Conservation (phyloP, 176 grass and related monocot species). For the Lolium rigidum region DNA sequence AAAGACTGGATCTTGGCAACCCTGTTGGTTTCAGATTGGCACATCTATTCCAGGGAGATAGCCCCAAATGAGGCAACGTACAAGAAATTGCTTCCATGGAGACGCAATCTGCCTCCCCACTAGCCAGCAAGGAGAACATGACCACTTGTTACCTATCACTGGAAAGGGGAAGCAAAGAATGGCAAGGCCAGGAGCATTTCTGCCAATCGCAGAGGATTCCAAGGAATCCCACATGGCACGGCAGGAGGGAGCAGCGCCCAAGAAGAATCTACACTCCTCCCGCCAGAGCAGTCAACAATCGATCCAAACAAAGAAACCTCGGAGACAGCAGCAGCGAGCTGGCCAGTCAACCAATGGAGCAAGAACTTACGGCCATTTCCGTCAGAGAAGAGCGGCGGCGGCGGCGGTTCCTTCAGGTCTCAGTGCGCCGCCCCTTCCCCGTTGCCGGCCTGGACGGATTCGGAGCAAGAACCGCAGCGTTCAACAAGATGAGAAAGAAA, state of each 20-base stretch:
- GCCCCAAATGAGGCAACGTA: background rate
- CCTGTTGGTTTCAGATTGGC: background rate
- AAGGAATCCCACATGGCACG: conserved; percentile 43
- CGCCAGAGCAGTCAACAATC: background rate
- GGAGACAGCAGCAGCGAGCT: background rate
- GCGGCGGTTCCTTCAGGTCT: conserved; percentile 34
- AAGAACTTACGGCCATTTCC: conserved; percentile 67
- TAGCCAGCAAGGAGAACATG: background rate
- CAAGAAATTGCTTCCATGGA: conserved; percentile 24
- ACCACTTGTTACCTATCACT: conserved; percentile 10
- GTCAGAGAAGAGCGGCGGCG: conserved; percentile 17
- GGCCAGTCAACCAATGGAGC: background rate
- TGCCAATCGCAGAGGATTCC: conserved; percentile 24
- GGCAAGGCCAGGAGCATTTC: background rate
- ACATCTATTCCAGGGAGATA: conserved; percentile 14
- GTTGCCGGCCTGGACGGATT: conserved; percentile 38
- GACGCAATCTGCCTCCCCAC: conserved; percentile 11
- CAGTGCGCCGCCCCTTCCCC: conserved; percentile 29
- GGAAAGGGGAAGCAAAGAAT: conserved; percentile 34
- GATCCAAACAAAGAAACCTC: conserved; percentile 23
- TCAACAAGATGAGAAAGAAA: conserved; percentile 19
- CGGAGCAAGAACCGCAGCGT: conserved; percentile 30
- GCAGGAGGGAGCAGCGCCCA: background rate
- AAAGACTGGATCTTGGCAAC: conserved; percentile 35
- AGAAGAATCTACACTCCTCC: background rate